Base-by-base conservation (phyloP, 345 rosid genomes). In the Kandelia obovata region DNA sequence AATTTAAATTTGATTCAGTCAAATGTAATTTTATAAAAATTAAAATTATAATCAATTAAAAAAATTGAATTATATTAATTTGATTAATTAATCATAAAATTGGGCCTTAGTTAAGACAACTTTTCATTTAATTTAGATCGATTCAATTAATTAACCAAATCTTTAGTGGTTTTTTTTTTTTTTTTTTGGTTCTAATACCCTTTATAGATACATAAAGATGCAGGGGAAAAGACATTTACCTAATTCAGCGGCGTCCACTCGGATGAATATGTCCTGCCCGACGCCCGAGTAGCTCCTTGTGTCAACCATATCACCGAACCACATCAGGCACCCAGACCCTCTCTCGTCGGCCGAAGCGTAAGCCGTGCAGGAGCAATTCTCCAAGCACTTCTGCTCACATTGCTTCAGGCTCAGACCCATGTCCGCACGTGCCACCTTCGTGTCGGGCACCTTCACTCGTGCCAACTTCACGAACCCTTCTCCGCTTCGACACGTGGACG, bases 281-380 rank as follows among this genome's bases (percentile, higher is more conserved):
- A 7, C 64, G 8, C 21, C 30, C 1, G 75, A 28, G 46, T 6
- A 76, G 0, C 25, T 61, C 55, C 75, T 66, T 0, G n/a, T 68
- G 58, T 75, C 84, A 9, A 65, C 26, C 66, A 74, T 56, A 62
- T 79, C 81, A 1, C 75, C 85, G 6, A 28, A 31, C 85, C 79
- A 76, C 17, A 5, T 72, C 59, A 79, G 52, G 71, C 85, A 82
- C 30, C 85, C 85, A 1, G 4, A 15, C 3, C 62, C 81, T 11
- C 69, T 65, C 57, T 32, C 70, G 25, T 71, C 67, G 2, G 77
- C 77, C 21, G 60, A 66, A 3, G 80, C 43, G 37, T 67, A 79
- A 27, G 78, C 86, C 2, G 46, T 64, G 56, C 86, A 83, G 6
- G 80, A 71, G 66, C 83, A 34, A 58, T 81, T 76, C 65, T n/a